phyloP scores from a whole-genome alignment of 768 basidiomycete genomes.

The Mycena albidolilacea region DNA sequence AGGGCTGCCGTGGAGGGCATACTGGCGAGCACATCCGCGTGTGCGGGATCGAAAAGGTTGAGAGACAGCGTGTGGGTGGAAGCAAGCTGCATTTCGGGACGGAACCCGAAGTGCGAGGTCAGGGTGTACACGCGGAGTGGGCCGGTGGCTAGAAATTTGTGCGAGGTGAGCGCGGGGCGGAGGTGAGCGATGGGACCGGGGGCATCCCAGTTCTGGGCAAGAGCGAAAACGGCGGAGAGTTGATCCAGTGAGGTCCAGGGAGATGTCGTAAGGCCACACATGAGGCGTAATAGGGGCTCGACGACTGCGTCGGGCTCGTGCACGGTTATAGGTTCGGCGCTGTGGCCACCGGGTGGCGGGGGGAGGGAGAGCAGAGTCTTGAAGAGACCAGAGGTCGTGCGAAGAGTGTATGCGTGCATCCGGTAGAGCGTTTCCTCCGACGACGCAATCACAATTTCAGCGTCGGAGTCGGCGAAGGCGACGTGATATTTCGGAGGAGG shows the following conservation, averaged over 20 bases:
- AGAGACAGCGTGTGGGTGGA: slow-evolving; percentile 71
- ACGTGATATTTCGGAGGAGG: slow-evolving; percentile 29
- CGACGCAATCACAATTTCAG: slow-evolving; percentile 42
- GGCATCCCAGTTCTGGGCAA: slow-evolving; percentile 82
- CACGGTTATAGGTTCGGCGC: slow-evolving; percentile 51
- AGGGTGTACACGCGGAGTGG: slow-evolving; percentile 69
- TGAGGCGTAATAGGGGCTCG: slow-evolving; percentile 69
- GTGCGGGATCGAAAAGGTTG: slow-evolving; percentile 59
- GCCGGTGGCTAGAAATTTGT: slow-evolving; percentile 58
- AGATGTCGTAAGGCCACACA: slow-evolving; percentile 68
- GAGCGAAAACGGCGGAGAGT: slow-evolving; percentile 67
- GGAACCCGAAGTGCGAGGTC: slow-evolving; percentile 75
- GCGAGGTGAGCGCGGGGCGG: slow-evolving; percentile 65
- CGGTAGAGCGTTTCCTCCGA: slow-evolving; percentile 59
- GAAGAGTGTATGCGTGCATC: slow-evolving; percentile 64
- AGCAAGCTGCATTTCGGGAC: slow-evolving; percentile 68
- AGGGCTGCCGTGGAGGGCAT: slow-evolving; percentile 67
- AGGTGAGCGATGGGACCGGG: slow-evolving; percentile 71
- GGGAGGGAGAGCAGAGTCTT: slow-evolving; percentile 66
- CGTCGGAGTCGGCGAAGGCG: slow-evolving; percentile 36
- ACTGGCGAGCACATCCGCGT: slow-evolving; percentile 61
- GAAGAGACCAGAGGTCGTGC: slow-evolving; percentile 68
- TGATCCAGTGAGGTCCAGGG: slow-evolving; percentile 65
- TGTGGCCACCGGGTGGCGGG: slow-evolving; percentile 53
- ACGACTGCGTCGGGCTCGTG: slow-evolving; percentile 63